A percentile compares a stretch with the other conserved stretches of the same genome.
phyloP scores from a whole-genome alignment of 805 yeast genomes.

The Spathaspora passalidarum region DNA sequence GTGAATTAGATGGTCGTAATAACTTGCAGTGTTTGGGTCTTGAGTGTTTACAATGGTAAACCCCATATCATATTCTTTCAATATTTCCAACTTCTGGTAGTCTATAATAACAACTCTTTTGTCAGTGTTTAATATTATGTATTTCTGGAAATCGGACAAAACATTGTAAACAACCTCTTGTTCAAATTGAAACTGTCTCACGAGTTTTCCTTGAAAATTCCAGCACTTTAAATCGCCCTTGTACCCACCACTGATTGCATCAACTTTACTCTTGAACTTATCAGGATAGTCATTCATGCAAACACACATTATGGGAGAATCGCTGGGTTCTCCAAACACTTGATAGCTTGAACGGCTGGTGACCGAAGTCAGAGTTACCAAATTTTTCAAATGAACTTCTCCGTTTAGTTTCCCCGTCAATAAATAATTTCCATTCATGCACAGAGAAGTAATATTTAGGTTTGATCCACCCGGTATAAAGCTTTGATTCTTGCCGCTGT shows the following conservation, averaged over 20 bases:
- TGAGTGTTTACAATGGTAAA: slow-evolving; percentile 11
- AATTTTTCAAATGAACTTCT: slow-evolving; percentile 29
- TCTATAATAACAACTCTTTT: slow-evolving; percentile 17
- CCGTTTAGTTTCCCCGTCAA: slow-evolving; percentile 28
- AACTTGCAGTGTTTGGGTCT: slow-evolving; percentile 2
- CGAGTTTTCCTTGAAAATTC: slow-evolving; percentile 20
- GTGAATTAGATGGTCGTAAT: slow-evolving; percentile 5
- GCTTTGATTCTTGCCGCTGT: slow-evolving; percentile 35
- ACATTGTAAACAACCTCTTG: slow-evolving; percentile 15
- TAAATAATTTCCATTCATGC: slow-evolving; percentile 32
- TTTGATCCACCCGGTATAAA: slow-evolving; percentile 29
- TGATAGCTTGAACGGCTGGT: slow-evolving; percentile 20
- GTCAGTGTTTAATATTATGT: slow-evolving; percentile 19
- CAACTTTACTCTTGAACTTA: slow-evolving; percentile 20
- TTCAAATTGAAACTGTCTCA: slow-evolving; percentile 9
- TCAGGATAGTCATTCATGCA: slow-evolving; percentile 15
- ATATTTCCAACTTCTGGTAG: slow-evolving; percentile 9
- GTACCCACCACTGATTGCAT: slow-evolving; percentile 23
- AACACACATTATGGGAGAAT: slow-evolving; percentile 17
- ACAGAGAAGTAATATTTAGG: slow-evolving; percentile 6
- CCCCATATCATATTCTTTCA: slow-evolving; percentile 14
- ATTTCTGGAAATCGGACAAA: slow-evolving; percentile 25
- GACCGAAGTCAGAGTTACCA: slow-evolving; percentile 28
- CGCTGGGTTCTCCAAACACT: slow-evolving; percentile 7
- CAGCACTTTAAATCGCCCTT: slow-evolving; percentile 24